Base-by-base conservation (phyloP, 1,284 basidiomycete genomes). In the Moesziomyces sp. region DNA sequence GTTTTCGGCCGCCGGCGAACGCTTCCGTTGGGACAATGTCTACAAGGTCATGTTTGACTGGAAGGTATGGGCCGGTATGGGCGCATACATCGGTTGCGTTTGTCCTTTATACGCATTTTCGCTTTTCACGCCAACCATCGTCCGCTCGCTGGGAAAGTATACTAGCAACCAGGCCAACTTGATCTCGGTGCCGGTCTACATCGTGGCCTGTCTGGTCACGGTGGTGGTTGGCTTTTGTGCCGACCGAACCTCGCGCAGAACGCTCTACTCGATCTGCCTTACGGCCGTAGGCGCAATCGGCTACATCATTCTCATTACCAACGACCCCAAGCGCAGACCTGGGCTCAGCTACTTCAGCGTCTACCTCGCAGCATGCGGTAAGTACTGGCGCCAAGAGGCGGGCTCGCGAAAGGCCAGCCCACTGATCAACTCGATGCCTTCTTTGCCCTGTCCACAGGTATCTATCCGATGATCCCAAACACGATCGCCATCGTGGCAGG, bases 1-100 rank as follows among this genome's bases (percentile, higher is more conserved):
- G 90, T 90, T 89, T 81, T 90, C 90, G 77, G 91, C 90, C 5
- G 90, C 87, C 6, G 91, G 91, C 24, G 91, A 92, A 83, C 85
- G 83, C 48, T 86, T 92, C 64, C 86, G 83, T 60, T 86, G 87
- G 88, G 88, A 88, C 76, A 89, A 90, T 76, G 88, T 92, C 51
- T 86, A 83, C 81, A 85, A 88, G 71, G 90, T 89, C 76, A 74
- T 91, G 60, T 59, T 85, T 13, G 91, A 92, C 72, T 91, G 89
- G 89, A 92, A 92, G 85, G 91, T 90, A 0, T 92, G 90, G 88
- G 59, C 90, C 16, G 88, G 87, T 43, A 90, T 86, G 87, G 56
- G 59, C 30, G 60, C 61, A 7, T 79, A 79, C 52, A 54, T 61
- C 24, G 71, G 76, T 5, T 54, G 45, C 19, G 70, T 58, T 23